Base-by-base conservation (phyloP, 106 monocot genomes). In the Triglochin maritima region DNA sequence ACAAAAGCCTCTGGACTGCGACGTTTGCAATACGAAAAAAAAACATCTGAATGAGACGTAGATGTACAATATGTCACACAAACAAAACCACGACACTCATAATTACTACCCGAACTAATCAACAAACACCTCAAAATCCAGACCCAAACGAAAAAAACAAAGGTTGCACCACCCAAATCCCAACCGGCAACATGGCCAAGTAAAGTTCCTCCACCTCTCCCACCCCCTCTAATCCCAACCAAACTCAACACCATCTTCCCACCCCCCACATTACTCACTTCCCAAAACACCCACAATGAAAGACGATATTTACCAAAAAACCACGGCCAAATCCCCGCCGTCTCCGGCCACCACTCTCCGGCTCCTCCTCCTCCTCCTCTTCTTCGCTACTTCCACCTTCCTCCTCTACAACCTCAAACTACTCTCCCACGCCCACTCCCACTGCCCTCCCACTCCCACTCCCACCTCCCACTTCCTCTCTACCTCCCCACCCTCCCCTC, bases 381-480 rank as follows among this genome's bases (percentile, higher is more conserved):
- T 58, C 56, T n/a, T 66, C 46, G 5, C 59, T 65, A 4, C 56
- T 47, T 3, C 45, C 47, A 47, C 46, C 29, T 65, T 66, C 17
- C 64, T 65, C 15, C 9, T 69, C 17, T 60, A 68, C 68, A 5
- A 44, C 16, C 50, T 69, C 68, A 46, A 50, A 16, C 49, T 51
- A 51, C 52, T 68, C 46, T 53, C 60, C 68, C 46, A 60, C 49
- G 3, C 64, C 57, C 46, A 60, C 49, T 5, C 64, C 57, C 47
- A 56, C 47, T 14, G 6, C 8, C 46, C 17, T 46, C 5, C 45
- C 14, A 12, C 69, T 46, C 5, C 45, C 14, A 12, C 69, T 5
- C 46, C 46, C 44, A 56, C 11, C 17, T 47, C 12, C 48, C 47
- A 56, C 12, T 12, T 53, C 61, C 8, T 60, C 62, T 14, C 14